Base-by-base conservation (phyloP, 495 filamentous ascomycete genomes). In the Penicillium samsonianum region DNA sequence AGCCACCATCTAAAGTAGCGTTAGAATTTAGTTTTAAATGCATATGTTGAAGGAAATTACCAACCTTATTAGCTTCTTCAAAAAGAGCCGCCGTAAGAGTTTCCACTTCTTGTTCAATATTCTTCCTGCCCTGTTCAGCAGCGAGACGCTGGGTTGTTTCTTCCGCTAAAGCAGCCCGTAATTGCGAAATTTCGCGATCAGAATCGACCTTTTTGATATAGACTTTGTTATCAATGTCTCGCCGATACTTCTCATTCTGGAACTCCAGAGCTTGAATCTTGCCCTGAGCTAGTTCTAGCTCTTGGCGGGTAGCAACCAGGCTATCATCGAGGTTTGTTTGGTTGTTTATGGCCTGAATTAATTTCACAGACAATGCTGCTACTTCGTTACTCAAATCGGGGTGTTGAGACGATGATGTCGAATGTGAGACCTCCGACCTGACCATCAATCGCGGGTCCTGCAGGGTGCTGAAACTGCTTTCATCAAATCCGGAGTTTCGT, bases 271-370 rank as follows among this genome's bases (percentile, higher is more conserved):
- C 76, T 52, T 76, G 80, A 44, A 96, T 77, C 69, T 79, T 83
- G 47, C 85, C 82, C 55, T 81, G 81, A 5, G 91, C 83, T n/a
- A 80, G 67, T 49, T 96, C 91, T 50, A 98, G 67, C 65, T 96
- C 91, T 68, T 93, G 86, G 17, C 90, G 83, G 23, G 93, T 90
- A 23, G 81, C 86, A 50, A 89, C 87, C 45, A 98, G 80, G 30
- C 83, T 89, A 66, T 98, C 94, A 65, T 98, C 94, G 26, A 98
- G 78, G 28, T 80, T 89, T 5, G 94, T 97, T 76, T 98, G 95
- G 67, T 94, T 90, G 68, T 98, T 98, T 72, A 98, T 97, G 50
- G 94, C 92, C 64, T 91, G 92, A 56, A 98, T 91, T 50, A 98
- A 81, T 73, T 98, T 98, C 46, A 91, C 92, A 71, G 91, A 97